A percentile compares a stretch with the other conserved stretches of the same genome.
These are phyloP conservation scores for Malus sieversii DNA, from an alignment of 306 rosid genomes.

Conservation along the genomic window DNA sequence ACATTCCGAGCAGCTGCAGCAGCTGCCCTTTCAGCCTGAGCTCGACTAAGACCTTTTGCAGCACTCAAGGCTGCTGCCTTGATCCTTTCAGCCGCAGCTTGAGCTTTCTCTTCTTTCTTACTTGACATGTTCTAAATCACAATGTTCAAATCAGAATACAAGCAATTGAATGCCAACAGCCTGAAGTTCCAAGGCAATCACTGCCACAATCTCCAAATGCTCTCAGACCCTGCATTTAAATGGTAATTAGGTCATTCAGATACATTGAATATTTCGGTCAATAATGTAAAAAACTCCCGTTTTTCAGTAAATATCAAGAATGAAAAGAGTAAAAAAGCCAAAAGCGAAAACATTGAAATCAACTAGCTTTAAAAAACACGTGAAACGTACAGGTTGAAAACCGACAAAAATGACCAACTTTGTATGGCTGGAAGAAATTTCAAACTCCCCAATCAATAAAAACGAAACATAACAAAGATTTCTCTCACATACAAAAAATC, in stretches of 20 bases:
- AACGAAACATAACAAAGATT: neutral
- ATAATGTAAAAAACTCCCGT: neutral
- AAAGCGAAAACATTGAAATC: neutral
- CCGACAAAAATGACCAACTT: too few species aligned
- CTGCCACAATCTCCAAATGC: neutral
- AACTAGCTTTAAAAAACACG: neutral
- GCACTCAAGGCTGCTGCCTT: conserved; percentile 93
- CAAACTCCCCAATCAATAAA: neutral
- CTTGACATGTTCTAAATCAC: conserved; percentile 56
- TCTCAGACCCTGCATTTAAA: conserved; percentile 5
- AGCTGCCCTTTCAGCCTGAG: conserved; percentile 96
- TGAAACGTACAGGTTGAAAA: neutral
- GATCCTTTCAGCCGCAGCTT: conserved; percentile 92
- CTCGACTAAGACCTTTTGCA: conserved; percentile 95
- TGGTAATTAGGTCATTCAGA: neutral
- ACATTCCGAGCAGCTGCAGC: conserved; percentile 92
- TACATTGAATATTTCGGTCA: neutral
- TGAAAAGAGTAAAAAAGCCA: neutral
- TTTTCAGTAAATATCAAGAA: neutral
- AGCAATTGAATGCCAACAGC: neutral
- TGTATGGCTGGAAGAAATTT: neutral
- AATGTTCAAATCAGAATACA: neutral
- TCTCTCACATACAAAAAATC: neutral
- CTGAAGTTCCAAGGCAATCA: neutral
- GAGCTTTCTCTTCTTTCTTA: conserved; percentile 94